These are phyloP conservation scores for Xylariaceae sp. DNA, from an alignment of 2,329 filamentous ascomycete genomes.

Conservation along the genomic window DNA sequence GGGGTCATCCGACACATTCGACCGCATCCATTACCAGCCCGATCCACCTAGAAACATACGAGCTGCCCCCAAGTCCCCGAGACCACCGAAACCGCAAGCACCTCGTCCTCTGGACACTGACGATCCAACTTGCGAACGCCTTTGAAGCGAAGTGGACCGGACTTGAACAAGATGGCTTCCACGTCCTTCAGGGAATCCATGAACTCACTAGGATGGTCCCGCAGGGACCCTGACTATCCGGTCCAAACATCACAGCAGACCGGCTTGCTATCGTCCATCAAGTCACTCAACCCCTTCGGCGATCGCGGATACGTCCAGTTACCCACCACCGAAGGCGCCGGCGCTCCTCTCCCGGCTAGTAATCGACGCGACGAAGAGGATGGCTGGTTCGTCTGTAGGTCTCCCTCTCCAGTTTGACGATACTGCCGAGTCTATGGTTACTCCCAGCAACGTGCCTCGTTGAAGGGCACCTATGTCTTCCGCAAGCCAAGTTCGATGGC, in stretches of 20 bases:
- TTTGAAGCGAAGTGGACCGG: not conserved
- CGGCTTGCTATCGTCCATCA: conserved; percentile 74
- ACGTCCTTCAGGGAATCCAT: conserved; percentile 89
- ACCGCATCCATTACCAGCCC: conserved; percentile 18
- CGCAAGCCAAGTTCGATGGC: conserved; percentile 39
- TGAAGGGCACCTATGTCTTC: conserved; percentile 40
- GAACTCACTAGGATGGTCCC: conserved; percentile 91
- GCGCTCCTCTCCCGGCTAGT: conserved; percentile 80
- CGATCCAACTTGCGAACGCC: conserved; percentile 4
- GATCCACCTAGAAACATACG: conserved; percentile 7
- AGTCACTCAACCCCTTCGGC: conserved; percentile 83
- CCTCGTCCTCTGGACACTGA: not conserved
- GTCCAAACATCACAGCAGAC: conserved; percentile 68
- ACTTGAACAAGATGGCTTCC: conserved; percentile 63
- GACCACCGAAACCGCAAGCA: conserved; percentile 13
- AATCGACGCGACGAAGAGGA: conserved; percentile 90
- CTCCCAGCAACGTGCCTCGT: conserved; percentile 37
- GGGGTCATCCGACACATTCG: conserved; percentile 19
- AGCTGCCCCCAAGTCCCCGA: conserved; percentile 11
- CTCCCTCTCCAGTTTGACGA: conserved; percentile 16
- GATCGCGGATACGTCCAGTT: conserved; percentile 84
- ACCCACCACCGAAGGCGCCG: conserved; percentile 76
- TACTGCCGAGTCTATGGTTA: no score
- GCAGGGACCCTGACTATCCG: conserved; percentile 72
- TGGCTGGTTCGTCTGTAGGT: conserved; percentile 92